These are phyloP conservation scores for Aristolochia contorta DNA, from an alignment of 164 flowering plant genomes.

Conservation along the genomic window DNA sequence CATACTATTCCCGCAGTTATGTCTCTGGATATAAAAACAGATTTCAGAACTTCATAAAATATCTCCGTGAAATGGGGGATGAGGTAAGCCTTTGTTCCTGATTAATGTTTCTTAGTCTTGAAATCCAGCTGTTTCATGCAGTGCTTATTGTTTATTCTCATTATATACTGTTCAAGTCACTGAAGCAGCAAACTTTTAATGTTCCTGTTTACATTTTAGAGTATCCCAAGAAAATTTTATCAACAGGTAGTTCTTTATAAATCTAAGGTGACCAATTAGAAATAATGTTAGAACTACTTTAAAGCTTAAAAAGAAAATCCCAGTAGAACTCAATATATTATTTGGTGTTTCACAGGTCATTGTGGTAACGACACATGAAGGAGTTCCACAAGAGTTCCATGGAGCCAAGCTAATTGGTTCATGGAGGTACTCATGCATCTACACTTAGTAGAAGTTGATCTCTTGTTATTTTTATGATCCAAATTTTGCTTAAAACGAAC, in stretches of 20 bases:
- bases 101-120: no score
- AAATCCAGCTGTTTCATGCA: no score
- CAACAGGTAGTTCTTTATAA: no score
- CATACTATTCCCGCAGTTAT: constrained; percentile 48
- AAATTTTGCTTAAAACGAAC: no score
- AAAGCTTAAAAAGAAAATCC: no score
- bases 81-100: constrained; percentile 45
- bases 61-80: constrained; percentile 97
- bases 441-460: background rate
- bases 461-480: background rate
- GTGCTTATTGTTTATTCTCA: no score
- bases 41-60: constrained; percentile 88
- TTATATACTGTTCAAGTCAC: no score
- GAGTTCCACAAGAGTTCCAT: constrained; percentile 86
- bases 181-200: no score
- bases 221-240: no score
- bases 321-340: constrained; percentile 1
- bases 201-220: no score
- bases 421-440: constrained; percentile 40
- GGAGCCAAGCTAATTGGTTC: constrained; percentile 93
- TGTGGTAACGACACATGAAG: constrained; percentile 99
- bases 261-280: no score
- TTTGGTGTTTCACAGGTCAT: constrained; percentile 47
- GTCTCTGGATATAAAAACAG: constrained; percentile 95
- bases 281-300: no score